Evolutionary conservation across 192 early-diverging fungal genomes (phyloP), one percentile per base, ranked within the genome.

Genomic region (Haplosporangium gracile): DNA sequence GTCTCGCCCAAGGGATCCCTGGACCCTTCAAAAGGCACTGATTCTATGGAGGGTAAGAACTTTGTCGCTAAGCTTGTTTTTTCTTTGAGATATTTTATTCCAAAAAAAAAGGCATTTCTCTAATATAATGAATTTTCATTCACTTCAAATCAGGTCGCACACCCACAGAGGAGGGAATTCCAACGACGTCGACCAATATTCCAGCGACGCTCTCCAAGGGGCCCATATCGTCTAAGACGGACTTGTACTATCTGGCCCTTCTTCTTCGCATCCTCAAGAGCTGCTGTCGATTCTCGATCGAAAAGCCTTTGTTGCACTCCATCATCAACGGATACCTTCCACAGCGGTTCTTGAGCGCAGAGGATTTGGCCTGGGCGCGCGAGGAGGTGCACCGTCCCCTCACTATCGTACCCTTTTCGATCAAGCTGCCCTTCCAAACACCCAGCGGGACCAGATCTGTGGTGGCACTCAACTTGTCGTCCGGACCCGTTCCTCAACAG

Each of bases 241-340:
- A 86, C 38, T 72, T 80, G 20, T 81, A 86, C 36, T 78, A 78
- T 38, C 39, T 86, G 15, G 72, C 75, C 0, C 49, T 77, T 13
- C 55, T 86, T 38, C 75, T 86, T 20, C 53, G 84, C 20, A 81
- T 86, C 22, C 84, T 86, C 16, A 71, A 71, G 24, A 80, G 74
- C 65, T 86, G 84, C 53, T 63, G 84, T 39, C 84, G 84, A 8
- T 86, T 86, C 68, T 86, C 84, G 36, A 74, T 86, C 42, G 84
- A 81, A 36, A 80, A 78, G 38, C 57, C 38, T 22, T 26, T 38
- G 1, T 70, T 86, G 53, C 70, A 36, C 9, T 65, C 51, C 11
- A 75, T 78, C 36, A 45, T 86, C 22, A 76, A 86, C 6, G 29
- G 15, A 0, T 86, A 76, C 29, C 22, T 86, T 1, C 79, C 84